Base-by-base conservation (phyloP, 1,139 yeast species). In the Pichia sp. region DNA sequence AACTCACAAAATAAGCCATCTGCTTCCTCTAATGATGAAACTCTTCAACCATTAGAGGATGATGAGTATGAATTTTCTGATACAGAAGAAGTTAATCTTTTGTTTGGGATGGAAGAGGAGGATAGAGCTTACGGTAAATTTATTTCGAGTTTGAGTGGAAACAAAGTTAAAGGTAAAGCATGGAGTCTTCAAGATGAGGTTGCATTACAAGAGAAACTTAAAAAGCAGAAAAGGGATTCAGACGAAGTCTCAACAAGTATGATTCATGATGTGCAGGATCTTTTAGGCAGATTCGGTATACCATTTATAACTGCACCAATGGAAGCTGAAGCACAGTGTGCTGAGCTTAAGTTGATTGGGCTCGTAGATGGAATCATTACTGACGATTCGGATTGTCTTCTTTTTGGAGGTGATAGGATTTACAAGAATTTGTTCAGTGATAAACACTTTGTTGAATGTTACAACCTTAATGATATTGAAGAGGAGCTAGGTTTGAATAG, bases 251-350 rank as follows among this genome's bases (percentile, higher is more conserved):
- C 96, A 0, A 76, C 76, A 15, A 74, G 74, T 4, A 91, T 93
- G 97, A 74, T 91, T 19, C 69, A 71, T 35, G 97, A 91, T 56
- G 93, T 94, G 10, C 96, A 91, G 60, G 95, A 86, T 47, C 66
- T 93, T 31, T 66, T 93, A 5, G 74, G 81, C 28, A 61, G 93
- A 42, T 93, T 93, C 66, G 98, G 98, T 1, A 83, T 91, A 10
- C 98, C 98, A 0, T 91, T 77, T 52, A 74, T 91, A 7, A 85
- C 96, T 0, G 96, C 97, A 0, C 97, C 97, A 0, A 86, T 85
- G 86, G 98, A 91, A 62, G 98, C 98, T 1, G 98, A 91, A 64
- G 96, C 97, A 0, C 98, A 91, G 56, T 91, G 98, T 62, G 96
- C 96, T 0, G 85, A 80, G 50, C 63, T 91, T 10, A 62, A 76